Base-by-base conservation (phyloP, 768 basidiomycete genomes). In the Holtermannia corniformis region DNA sequence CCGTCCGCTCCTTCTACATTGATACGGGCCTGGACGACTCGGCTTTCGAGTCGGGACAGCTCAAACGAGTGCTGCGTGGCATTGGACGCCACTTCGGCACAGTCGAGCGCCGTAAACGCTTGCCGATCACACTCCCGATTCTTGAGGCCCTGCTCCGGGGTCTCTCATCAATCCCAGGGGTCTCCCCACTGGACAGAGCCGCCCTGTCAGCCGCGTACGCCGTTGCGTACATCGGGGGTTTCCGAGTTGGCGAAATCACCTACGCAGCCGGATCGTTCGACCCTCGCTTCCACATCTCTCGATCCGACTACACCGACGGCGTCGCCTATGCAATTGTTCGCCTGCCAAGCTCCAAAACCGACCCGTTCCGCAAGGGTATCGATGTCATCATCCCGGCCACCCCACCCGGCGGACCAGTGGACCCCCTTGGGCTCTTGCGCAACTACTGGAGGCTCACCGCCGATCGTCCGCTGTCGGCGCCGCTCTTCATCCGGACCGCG, bases 321-420 rank as follows among this genome's bases (percentile, higher is more conserved):
- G n/a, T n/a, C n/a, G n/a, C n/a, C n/a, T n/a, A n/a, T n/a, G 54
- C 52, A 37, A 60, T 58, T 5, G 49, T 50, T 13, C 16, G 25
- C 28, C 59, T 76, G 0, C 72, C 73, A 3, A 55, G 62, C 2
- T 76, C 74, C 1, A 76, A 76, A 49, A 75, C 73, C 5, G 72
- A 75, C 58, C 73, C 72, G 0, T 76, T 75, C 50, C 56, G 71
- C 7, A 57, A 58, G 37, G 66, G 71, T 1, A 57, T 68, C 41
- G 47, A 58, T 10, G 58, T 72, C 19, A 51, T 46, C 21, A 40
- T 72, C n/a, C 63, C 71, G 1, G 52, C n/a, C n/a, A n/a, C n/a
- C n/a, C n/a, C 55, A 5, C 63, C 58, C 3, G 45, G 37, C 32
- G 26, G 64, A 56, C 12, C 52, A 23, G 27, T 57, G 22, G 27